Evolutionary conservation across 2,329 filamentous ascomycete species (phyloP).

Genomic region (Aspergillus viridinutans): DNA sequence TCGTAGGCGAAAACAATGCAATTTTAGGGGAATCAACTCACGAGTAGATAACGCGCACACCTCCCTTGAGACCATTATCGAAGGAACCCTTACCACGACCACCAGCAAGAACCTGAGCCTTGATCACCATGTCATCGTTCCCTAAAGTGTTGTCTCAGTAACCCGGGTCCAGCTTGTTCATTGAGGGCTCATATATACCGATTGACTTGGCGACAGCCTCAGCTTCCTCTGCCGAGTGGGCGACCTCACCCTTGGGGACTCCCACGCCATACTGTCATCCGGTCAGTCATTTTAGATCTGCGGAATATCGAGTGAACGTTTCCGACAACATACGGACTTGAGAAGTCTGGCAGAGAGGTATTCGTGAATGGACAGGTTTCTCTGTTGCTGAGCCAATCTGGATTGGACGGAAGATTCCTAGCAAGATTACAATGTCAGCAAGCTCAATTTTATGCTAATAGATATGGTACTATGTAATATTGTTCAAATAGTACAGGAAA

Average conservation of each 20-base stretch:
- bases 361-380: slow-evolving; percentile 95
- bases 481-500: slow-evolving; percentile 13
- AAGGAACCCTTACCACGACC: slow-evolving; percentile 97
- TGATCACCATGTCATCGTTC: slow-evolving; percentile 96
- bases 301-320: not conserved
- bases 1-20: slow-evolving; percentile 1
- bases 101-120: slow-evolving; percentile 96
- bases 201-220: slow-evolving; percentile 88
- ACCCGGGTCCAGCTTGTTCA: slow-evolving; percentile 5
- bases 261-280: slow-evolving; percentile 78
- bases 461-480: slow-evolving; percentile 1
- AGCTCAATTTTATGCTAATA: slow-evolving; percentile 26
- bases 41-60: slow-evolving; percentile 98
- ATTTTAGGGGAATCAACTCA: slow-evolving; percentile 35
- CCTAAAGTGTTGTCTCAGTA: slow-evolving; percentile 40
- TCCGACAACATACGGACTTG: slow-evolving; percentile 50
- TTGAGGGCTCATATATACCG: slow-evolving; percentile 48
- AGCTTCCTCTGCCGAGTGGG: slow-evolving; percentile 77
- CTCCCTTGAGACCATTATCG: slow-evolving; percentile 97
- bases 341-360: slow-evolving; percentile 93
- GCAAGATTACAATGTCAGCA: slow-evolving; percentile 45
- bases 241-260: slow-evolving; percentile 85
- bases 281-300: slow-evolving; percentile 19
- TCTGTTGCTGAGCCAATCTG: slow-evolving; percentile 66
- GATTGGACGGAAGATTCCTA: slow-evolving; percentile 56